phyloP scores from a whole-genome alignment of 2,329 filamentous ascomycete genomes.

The Penicillium sp. region DNA sequence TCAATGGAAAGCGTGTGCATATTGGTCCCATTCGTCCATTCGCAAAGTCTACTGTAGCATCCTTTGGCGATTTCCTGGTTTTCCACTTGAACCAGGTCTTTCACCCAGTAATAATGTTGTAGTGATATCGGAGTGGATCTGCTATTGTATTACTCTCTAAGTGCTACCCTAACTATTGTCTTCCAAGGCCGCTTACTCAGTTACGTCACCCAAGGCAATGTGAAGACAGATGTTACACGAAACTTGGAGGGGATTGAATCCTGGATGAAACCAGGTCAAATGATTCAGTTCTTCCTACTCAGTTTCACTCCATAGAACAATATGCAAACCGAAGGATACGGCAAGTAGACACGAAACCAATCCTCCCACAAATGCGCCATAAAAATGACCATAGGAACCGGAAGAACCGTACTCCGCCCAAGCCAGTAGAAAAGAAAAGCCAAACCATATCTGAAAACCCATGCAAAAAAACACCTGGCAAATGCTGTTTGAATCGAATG shows the following conservation, averaged over 20 bases:
- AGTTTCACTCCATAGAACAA: not conserved
- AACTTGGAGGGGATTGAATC: not conserved
- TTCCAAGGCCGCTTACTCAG: too few species aligned
- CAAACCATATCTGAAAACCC: conserved; percentile 5
- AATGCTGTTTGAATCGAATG: conserved; percentile 11
- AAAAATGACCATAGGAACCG: conserved; percentile 1
- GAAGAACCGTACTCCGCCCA: conserved; percentile 14
- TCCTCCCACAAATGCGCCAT: not conserved
- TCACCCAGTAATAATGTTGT: too few species aligned
- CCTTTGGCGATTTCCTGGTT: too few species aligned
- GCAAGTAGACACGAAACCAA: not conserved
- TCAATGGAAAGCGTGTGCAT: too few species aligned
- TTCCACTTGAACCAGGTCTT: too few species aligned
- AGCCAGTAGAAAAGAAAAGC: not conserved
- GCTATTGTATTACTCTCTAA: too few species aligned
- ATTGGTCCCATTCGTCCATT: too few species aligned
- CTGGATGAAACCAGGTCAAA: not conserved
- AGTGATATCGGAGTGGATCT: too few species aligned
- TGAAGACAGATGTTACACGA: not conserved
- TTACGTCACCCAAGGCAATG: too few species aligned
- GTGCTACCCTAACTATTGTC: too few species aligned
- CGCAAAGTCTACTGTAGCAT: too few species aligned
- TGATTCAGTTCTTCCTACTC: not conserved
- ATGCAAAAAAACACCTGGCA: conserved; percentile 17
- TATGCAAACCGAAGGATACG: not conserved